These are phyloP conservation scores for Sanghuangporus weigelae DNA, from an alignment of 1,284 basidiomycete species.

Conservation along the genomic window DNA sequence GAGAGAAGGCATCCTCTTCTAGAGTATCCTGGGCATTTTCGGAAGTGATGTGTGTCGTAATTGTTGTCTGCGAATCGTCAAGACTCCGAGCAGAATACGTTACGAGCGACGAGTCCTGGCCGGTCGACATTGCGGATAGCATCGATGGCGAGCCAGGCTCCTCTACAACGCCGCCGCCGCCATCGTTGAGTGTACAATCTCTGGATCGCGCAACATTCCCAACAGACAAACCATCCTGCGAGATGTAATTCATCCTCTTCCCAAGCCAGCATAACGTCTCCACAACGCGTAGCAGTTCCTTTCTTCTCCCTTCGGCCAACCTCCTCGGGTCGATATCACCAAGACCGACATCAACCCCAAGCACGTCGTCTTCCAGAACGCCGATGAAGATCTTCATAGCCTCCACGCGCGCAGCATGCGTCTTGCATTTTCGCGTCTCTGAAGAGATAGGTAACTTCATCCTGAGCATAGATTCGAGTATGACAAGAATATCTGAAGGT, in stretches of 20 bases:
- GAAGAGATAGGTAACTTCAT: slow-evolving; percentile 42
- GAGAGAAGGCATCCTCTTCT: neutral
- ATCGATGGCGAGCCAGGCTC: neutral
- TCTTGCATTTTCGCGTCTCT: slow-evolving; percentile 36
- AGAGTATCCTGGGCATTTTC: neutral
- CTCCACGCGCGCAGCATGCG: slow-evolving; percentile 38
- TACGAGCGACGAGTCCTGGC: neutral
- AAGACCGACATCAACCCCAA: slow-evolving; percentile 48
- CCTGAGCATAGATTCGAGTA: slow-evolving; percentile 54
- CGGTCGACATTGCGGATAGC: neutral
- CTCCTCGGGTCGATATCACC: slow-evolving; percentile 49
- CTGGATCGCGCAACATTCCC: slow-evolving; percentile 11
- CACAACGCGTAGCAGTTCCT: slow-evolving; percentile 58
- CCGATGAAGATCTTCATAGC: slow-evolving; percentile 78
- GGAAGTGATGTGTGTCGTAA: neutral
- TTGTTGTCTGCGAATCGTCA: slow-evolving; percentile 11
- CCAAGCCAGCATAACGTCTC: slow-evolving; percentile 64
- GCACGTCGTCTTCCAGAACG: slow-evolving; percentile 63
- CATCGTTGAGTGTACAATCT: neutral
- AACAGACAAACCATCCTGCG: slow-evolving; percentile 14
- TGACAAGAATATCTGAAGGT: slow-evolving; percentile 59
- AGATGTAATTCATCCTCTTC: slow-evolving; percentile 36
- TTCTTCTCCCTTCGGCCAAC: slow-evolving; percentile 55
- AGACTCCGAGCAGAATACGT: neutral
- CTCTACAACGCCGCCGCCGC: neutral